A percentile compares a stretch with the other conserved stretches of the same genome.
Conservation (phyloP, 2,329 filamentous ascomycete species). For the Periglandula ipomoeae region DNA sequence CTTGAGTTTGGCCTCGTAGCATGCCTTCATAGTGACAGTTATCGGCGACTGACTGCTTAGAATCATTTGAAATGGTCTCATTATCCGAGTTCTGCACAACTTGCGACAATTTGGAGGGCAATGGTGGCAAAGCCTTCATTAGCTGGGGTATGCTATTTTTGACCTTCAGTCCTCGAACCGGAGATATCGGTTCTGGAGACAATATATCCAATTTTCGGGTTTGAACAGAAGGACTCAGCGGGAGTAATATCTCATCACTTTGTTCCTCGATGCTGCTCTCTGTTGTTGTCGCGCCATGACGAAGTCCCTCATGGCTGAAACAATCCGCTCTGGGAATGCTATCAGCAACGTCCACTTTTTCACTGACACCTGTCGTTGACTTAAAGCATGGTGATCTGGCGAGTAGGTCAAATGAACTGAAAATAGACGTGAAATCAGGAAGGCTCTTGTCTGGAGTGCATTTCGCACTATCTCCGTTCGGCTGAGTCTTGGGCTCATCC, state of each 20-base stretch:
- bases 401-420: slow-evolving; percentile 20
- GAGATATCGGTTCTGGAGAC: slow-evolving; percentile 40
- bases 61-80: not conserved
- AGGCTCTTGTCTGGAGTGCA: slow-evolving; percentile 15
- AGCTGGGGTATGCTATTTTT: slow-evolving; percentile 41
- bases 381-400: slow-evolving; percentile 15
- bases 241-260: slow-evolving; percentile 4
- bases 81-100: slow-evolving; percentile 1
- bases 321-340: slow-evolving; percentile 2
- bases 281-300: slow-evolving; percentile 17
- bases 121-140: slow-evolving; percentile 42
- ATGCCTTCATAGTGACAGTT: not conserved
- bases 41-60: not conserved
- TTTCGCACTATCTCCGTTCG: not conserved
- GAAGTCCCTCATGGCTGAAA: slow-evolving; percentile 12
- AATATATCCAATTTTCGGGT: slow-evolving; percentile 24
- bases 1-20: not conserved
- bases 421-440: slow-evolving; percentile 19
- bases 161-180: slow-evolving; percentile 32
- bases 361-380: slow-evolving; percentile 6
- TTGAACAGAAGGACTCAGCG: slow-evolving; percentile 1
- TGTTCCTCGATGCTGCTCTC: slow-evolving; percentile 12
- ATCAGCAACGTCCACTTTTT: slow-evolving; percentile 3
- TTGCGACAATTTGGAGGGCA: slow-evolving; percentile 25
- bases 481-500: not conserved